A percentile compares a stretch with the other conserved stretches of the same genome.
phyloP scores from a whole-genome alignment of 495 filamentous ascomycete genomes.

The Amniculicola lignicola region DNA sequence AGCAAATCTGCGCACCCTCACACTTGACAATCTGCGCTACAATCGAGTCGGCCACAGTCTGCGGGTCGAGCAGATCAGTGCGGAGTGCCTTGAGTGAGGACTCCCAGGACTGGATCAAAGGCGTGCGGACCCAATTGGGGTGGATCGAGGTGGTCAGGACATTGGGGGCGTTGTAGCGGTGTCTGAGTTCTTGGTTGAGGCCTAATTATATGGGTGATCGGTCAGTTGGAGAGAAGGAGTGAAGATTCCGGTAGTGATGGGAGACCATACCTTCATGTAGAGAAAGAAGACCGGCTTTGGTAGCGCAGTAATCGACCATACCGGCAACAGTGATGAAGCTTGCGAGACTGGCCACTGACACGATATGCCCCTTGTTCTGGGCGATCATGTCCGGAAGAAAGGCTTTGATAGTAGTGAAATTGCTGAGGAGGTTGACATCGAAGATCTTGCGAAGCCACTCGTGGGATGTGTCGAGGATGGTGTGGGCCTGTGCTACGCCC shows the following conservation, averaged over 20 bases:
- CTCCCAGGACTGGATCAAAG: slow-evolving; percentile 27
- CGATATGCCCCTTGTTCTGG: slow-evolving; percentile 59
- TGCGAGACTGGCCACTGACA: slow-evolving; percentile 56
- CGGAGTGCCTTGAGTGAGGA: slow-evolving; percentile 12
- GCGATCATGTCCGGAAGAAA: slow-evolving; percentile 61
- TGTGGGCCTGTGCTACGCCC: slow-evolving; percentile 55
- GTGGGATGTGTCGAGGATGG: slow-evolving; percentile 51
- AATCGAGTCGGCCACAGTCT: slow-evolving; percentile 23
- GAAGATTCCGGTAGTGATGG: too few relatives aligned
- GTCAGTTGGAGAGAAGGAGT: too few relatives aligned
- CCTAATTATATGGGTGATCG: slow-evolving; percentile 13
- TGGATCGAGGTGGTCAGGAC: slow-evolving; percentile 41
- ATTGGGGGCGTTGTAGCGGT: slow-evolving; percentile 33
- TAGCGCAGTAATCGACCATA: slow-evolving; percentile 54
- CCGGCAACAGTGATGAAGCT: slow-evolving; percentile 50
- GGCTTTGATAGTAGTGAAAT: slow-evolving; percentile 55
- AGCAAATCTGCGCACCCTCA: slow-evolving; percentile 19
- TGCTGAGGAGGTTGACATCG: slow-evolving; percentile 57
- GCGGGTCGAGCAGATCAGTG: slow-evolving; percentile 7
- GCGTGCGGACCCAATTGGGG: slow-evolving; percentile 39
- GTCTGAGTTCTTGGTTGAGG: slow-evolving; percentile 37
- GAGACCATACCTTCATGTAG: slow-evolving; percentile 53
- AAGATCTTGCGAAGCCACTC: slow-evolving; percentile 52
- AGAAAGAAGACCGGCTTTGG: slow-evolving; percentile 56
- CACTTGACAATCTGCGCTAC: slow-evolving; percentile 22